A percentile compares a stretch with the other conserved stretches of the same genome.
Conservation (phyloP, 495 filamentous ascomycete genomes). For the Hypoxylon lienhwacheense region DNA sequence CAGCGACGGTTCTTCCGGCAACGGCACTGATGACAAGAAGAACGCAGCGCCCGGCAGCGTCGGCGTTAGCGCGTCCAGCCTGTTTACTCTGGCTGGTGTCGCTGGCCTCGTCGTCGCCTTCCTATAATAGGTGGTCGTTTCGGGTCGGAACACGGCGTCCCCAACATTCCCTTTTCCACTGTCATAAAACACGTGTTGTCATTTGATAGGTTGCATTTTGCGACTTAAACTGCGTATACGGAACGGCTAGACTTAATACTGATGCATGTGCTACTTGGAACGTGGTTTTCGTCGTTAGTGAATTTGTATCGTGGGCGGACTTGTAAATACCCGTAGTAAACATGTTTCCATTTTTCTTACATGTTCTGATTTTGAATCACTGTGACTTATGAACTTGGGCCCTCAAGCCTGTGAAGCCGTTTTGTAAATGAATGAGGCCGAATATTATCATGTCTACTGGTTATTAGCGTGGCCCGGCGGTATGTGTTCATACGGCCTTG, state of each 20-base stretch:
- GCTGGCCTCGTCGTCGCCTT: slow-evolving; percentile 42
- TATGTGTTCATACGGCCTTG: too few relatives aligned
- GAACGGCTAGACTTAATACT: slow-evolving; percentile 43
- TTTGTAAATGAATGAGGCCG: too few relatives aligned
- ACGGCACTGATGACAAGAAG: slow-evolving; percentile 21
- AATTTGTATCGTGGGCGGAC: slow-evolving; percentile 6
- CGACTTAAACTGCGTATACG: slow-evolving; percentile 36
- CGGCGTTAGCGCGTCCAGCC: slow-evolving; percentile 40
- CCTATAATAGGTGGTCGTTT: slow-evolving; percentile 31
- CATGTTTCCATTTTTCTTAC: neutral
- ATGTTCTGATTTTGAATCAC: too few relatives aligned
- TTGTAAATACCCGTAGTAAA: slow-evolving; percentile 6
- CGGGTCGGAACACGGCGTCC: slow-evolving; percentile 29
- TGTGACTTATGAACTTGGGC: too few relatives aligned
- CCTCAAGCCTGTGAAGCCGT: too few relatives aligned
- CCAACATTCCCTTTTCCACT: slow-evolving; percentile 32
- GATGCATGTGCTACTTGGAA: slow-evolving; percentile 35
- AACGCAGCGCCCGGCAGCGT: slow-evolving; percentile 40
- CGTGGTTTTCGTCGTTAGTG: slow-evolving; percentile 11
- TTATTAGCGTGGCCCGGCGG: too few relatives aligned
- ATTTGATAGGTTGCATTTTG: slow-evolving; percentile 29
- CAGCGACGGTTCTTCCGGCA: slow-evolving; percentile 23
- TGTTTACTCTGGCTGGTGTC: slow-evolving; percentile 44
- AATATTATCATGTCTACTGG: too few relatives aligned
- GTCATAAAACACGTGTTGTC: slow-evolving; percentile 39